These are phyloP conservation scores for Tolypocladium capitatum DNA, from an alignment of 2,329 filamentous ascomycete genomes.

Conservation along the genomic window DNA sequence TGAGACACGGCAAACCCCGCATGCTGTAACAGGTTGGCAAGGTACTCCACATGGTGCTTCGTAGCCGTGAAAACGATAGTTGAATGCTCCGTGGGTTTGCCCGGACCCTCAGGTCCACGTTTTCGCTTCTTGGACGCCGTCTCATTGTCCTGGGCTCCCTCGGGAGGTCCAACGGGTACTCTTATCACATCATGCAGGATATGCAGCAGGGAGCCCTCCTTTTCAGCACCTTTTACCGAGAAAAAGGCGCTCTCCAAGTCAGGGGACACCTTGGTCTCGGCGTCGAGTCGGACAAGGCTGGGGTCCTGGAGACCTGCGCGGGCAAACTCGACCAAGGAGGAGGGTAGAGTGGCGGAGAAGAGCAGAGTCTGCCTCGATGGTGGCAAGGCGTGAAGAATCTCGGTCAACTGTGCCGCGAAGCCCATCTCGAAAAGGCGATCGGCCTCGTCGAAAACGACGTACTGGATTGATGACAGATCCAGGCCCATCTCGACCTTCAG, in stretches of 20 bases:
- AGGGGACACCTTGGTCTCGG: conserved; percentile 90
- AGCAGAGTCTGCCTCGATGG: conserved; percentile 75
- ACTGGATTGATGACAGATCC: conserved; percentile 79
- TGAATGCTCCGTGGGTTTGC: conserved; percentile 72
- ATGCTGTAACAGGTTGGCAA: conserved; percentile 64
- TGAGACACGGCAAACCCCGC: conserved; percentile 85
- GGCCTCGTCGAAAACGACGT: conserved; percentile 95
- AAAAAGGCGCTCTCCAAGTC: conserved; percentile 96
- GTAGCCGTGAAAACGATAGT: conserved; percentile 93
- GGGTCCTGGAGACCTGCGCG: conserved; percentile 88
- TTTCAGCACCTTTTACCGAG: conserved; percentile 79
- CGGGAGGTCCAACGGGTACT: conserved; percentile 60
- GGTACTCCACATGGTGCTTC: conserved; percentile 94
- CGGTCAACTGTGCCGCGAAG: conserved; percentile 82
- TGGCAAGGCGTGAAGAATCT: conserved; percentile 84
- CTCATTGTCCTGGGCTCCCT: conserved; percentile 32
- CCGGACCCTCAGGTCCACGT: conserved; percentile 36
- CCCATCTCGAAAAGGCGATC: conserved; percentile 98
- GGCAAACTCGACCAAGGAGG: conserved; percentile 90
- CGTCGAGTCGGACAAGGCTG: conserved; percentile 76
- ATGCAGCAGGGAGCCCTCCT: conserved; percentile 83
- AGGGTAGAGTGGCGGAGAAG: conserved; percentile 90
- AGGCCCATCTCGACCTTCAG: conserved; percentile 93
- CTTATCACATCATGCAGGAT: conserved; percentile 86
- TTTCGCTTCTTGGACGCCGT: conserved; percentile 58